Base-by-base conservation (phyloP, 768 basidiomycete species). In the Amanita subjunquillea region DNA sequence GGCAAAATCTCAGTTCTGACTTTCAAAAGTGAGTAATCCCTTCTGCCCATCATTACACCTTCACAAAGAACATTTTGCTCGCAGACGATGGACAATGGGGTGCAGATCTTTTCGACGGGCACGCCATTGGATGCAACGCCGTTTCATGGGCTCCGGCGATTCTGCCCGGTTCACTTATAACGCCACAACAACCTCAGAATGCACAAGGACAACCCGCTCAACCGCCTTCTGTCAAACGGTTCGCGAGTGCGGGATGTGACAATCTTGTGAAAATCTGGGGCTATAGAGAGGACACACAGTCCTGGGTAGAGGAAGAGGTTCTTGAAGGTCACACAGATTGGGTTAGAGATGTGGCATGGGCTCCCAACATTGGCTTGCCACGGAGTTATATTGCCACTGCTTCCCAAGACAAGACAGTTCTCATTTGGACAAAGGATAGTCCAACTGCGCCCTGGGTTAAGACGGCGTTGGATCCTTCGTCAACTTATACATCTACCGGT, bases 301-400 rank as follows among this genome's bases (percentile, higher is more conserved):
- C 87, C 6, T 97, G 94, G 92, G 75, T 79, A 12, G 90, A 91
- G 60, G 94, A 93, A 65, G 93, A 95, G 60, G 80, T 76, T 0
- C 79, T 99, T 22, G 88, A 91, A 47, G 93, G 91, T 0, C 95
- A 99, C 67, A 79, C 86, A 0, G 95, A 99, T 67, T 99, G 95
- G 95, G 94, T 99, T 20, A 78, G 95, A 44, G 95, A 98, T 64
- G 94, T 97, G n/a, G 91, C 95, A 0, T 98, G 94, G 93, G 94
- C 94, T 1, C 95, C 96, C 0, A 96, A 91, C 59, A 94, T 97
- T 56, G 96, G 96, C 0, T 75, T 98, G 13, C 91, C 95, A 0
- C 79, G 92, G 56, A 87, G 85, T 63, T 97, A 97, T 68, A 91
- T 99, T 56, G 96, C 96, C 5, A 94, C 93, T 2, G 92, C 92